Conservation (phyloP, 2,329 filamentous ascomycete genomes). For the Fulvia fulva region DNA sequence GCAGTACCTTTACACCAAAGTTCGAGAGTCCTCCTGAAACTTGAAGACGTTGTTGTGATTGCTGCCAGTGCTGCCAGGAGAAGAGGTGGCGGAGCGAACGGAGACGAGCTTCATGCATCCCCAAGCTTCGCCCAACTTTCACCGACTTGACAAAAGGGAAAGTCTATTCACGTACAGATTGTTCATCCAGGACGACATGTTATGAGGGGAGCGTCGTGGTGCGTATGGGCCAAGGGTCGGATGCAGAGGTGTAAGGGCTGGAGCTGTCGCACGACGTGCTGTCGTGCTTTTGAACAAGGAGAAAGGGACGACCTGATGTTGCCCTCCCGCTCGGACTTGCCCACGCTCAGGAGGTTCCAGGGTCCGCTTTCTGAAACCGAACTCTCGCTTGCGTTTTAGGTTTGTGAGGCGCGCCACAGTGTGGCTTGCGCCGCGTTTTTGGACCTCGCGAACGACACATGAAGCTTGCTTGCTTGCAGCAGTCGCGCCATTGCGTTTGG, state of each 20-base stretch:
- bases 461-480: no score
- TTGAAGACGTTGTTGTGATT: background rate
- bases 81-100: conserved; percentile 8
- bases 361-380: background rate
- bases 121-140: conserved; percentile 21
- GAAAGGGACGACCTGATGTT: background rate
- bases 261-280: conserved; percentile 6
- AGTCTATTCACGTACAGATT: conserved; percentile 34
- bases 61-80: background rate
- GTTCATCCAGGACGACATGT: conserved; percentile 38
- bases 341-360: background rate
- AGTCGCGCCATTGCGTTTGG: no score
- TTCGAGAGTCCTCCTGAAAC: background rate
- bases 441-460: background rate
- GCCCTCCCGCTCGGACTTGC: background rate
- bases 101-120: conserved; percentile 19
- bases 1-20: background rate
- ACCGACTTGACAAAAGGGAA: conserved; percentile 18
- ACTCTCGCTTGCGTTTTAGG: background rate
- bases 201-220: conserved; percentile 3
- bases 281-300: background rate
- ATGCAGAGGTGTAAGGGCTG: background rate
- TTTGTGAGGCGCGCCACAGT: background rate
- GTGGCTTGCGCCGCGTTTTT: background rate
- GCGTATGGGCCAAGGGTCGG: background rate